Percentiles rank a stretch among this genome's conserved stretches.
phyloP scores from a whole-genome alignment of 164 flowering plant genomes.

The Cinnamomum micranthum region DNA sequence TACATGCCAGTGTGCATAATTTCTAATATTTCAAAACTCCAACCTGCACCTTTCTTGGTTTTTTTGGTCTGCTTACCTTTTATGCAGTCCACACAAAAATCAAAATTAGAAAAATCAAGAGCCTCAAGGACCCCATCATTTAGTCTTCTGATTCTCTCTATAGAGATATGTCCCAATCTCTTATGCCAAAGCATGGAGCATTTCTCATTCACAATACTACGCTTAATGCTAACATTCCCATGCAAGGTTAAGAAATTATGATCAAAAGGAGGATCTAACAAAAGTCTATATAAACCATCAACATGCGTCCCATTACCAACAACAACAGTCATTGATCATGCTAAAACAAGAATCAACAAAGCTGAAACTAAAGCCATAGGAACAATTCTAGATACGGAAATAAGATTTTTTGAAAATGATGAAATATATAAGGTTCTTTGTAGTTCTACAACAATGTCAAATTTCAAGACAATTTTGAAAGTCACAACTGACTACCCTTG shows the following conservation, averaged over 20 bases:
- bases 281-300: background rate
- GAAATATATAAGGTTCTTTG: background rate
- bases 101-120: background rate
- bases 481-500: background rate
- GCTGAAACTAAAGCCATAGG: background rate
- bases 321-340: background rate
- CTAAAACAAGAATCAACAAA: background rate
- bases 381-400: background rate
- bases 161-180: too few species aligned
- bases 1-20: background rate
- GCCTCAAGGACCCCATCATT: background rate
- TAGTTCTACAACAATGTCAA: background rate
- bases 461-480: background rate
- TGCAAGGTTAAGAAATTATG: background rate
- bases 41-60: background rate
- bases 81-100: too few species aligned
- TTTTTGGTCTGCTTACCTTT: background rate
- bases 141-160: too few species aligned
- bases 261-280: background rate
- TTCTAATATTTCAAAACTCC: background rate
- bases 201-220: too few species aligned
- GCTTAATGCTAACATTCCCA: too few species aligned
- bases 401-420: background rate
- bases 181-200: too few species aligned
- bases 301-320: background rate